Percentiles rank a stretch among this genome's conserved stretches.
Conservation (phyloP, 2,329 filamentous ascomycete genomes). For the Atkinsonella hypoxylon region DNA sequence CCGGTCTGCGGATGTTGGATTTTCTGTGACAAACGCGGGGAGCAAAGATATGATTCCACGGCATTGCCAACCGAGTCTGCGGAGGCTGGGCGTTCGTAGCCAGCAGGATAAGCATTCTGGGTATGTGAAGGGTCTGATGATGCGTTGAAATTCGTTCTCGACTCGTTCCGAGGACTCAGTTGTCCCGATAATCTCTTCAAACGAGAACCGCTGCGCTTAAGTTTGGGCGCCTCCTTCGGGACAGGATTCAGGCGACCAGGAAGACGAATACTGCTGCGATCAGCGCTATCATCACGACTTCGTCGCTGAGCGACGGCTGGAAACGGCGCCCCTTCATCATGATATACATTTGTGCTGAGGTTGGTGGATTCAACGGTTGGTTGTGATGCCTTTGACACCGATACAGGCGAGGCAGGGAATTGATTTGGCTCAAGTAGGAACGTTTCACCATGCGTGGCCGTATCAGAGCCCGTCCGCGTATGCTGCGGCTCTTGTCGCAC, state of each 20-base stretch:
- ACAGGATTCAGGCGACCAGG: slow-evolving; percentile 40
- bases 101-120: slow-evolving; percentile 24
- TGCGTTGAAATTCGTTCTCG: slow-evolving; percentile 17
- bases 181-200: slow-evolving; percentile 46
- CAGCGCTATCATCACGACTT: slow-evolving; percentile 36
- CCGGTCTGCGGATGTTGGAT: slow-evolving; percentile 78
- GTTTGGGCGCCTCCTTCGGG: slow-evolving; percentile 28
- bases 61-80: slow-evolving; percentile 82
- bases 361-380: slow-evolving; percentile 15
- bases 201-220: slow-evolving; percentile 45
- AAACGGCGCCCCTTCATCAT: slow-evolving; percentile 57
- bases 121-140: slow-evolving; percentile 15
- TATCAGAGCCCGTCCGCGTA: slow-evolving; percentile 4
- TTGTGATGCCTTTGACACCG: slow-evolving; percentile 9
- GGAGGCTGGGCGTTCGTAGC: slow-evolving; percentile 64
- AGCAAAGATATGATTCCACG: slow-evolving; percentile 73
- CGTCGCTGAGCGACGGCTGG: slow-evolving; percentile 54
- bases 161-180: slow-evolving; percentile 28
- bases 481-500: background rate
- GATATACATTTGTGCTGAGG: slow-evolving; percentile 20
- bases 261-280: slow-evolving; percentile 30
- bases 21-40: slow-evolving; percentile 76
- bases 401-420: slow-evolving; percentile 9
- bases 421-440: slow-evolving; percentile 16
- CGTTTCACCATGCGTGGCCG: slow-evolving; percentile 6